phyloP scores from a whole-genome alignment of 1,284 basidiomycete genomes.

The Marasmius tenuissimus region DNA sequence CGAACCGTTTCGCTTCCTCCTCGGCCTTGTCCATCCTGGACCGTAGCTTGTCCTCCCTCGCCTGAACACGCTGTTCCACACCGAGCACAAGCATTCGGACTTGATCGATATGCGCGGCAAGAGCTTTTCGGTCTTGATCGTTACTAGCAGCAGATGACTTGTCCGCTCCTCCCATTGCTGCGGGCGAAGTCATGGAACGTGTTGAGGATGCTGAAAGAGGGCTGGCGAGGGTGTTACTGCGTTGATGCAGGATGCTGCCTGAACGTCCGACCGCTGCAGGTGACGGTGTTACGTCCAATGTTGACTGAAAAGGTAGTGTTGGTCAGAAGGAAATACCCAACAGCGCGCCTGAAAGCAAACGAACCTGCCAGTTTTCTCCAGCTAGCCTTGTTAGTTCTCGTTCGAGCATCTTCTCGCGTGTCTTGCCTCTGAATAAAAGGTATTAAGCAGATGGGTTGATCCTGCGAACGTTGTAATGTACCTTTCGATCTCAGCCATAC shows the following conservation, averaged over 20 bases:
- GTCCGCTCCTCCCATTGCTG: constrained; percentile 2
- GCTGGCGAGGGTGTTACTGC: not conserved
- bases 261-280: not conserved
- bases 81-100: constrained; percentile 69
- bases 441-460: not conserved
- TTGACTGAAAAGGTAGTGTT: constrained; percentile 31
- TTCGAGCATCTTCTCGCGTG: constrained; percentile 71
- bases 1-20: constrained; percentile 51
- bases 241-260: not conserved
- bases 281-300: constrained; percentile 47
- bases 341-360: constrained; percentile 10
- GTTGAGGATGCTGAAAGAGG: constrained; percentile 8
- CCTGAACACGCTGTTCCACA: constrained; percentile 72
- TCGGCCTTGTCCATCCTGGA: constrained; percentile 65
- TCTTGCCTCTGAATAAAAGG: constrained; percentile 40
- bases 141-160: constrained; percentile 14
- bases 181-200: constrained; percentile 7
- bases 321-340: not conserved
- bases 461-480: constrained; percentile 24
- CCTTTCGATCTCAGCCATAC: constrained; percentile 75
- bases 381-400: constrained; percentile 64
- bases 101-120: constrained; percentile 65
- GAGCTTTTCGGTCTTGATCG: constrained; percentile 30
- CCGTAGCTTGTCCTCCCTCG: constrained; percentile 59
- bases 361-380: constrained; percentile 75